phyloP scores from a whole-genome alignment of 2,329 filamentous ascomycete species.

The Neophaeococcomyces aloes region DNA sequence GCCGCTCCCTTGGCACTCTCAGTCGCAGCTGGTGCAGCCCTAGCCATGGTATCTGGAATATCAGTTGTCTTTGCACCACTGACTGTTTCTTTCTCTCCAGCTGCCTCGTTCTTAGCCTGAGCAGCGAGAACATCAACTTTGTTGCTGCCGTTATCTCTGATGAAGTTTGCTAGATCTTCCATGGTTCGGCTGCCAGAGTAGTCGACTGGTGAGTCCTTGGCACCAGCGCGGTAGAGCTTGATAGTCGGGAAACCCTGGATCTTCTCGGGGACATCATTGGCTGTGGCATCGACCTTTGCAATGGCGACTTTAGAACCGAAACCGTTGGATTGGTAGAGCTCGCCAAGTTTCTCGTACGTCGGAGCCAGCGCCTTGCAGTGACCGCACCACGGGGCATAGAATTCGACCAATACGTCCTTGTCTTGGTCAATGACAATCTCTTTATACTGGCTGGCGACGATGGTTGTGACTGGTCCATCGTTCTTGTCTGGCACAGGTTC shows the following conservation, averaged over 20 bases:
- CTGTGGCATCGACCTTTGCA: slow-evolving; percentile 90
- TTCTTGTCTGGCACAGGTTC: slow-evolving; percentile 92
- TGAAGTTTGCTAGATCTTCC: slow-evolving; percentile 83
- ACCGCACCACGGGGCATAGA: slow-evolving; percentile 82
- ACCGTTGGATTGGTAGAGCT: slow-evolving; percentile 44
- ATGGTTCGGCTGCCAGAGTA: slow-evolving; percentile 82
- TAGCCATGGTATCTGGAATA: slow-evolving; percentile 20
- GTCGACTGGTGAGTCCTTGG: slow-evolving; percentile 72
- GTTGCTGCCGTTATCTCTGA: slow-evolving; percentile 91
- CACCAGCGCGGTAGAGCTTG: slow-evolving; percentile 89
- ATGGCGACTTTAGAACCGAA: slow-evolving; percentile 51
- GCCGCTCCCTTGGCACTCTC: slow-evolving; percentile 8
- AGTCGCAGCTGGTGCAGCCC: slow-evolving; percentile 22
- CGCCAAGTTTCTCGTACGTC: slow-evolving; percentile 56
- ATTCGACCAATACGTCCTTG: slow-evolving; percentile 96
- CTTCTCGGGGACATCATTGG: slow-evolving; percentile 94
- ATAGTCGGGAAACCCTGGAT: slow-evolving; percentile 98
- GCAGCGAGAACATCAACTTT: slow-evolving; percentile 56
- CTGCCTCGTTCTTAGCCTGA: slow-evolving; percentile 45
- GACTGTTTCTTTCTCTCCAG: slow-evolving; percentile 32
- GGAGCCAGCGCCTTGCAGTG: slow-evolving; percentile 60
- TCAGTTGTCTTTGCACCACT: slow-evolving; percentile 38
- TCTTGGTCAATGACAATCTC: slow-evolving; percentile 75
- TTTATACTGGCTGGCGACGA: slow-evolving; percentile 91
- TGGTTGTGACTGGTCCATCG: slow-evolving; percentile 73